Base-by-base conservation (phyloP, 2,329 filamentous ascomycete genomes). In the Neonectria hederae region DNA sequence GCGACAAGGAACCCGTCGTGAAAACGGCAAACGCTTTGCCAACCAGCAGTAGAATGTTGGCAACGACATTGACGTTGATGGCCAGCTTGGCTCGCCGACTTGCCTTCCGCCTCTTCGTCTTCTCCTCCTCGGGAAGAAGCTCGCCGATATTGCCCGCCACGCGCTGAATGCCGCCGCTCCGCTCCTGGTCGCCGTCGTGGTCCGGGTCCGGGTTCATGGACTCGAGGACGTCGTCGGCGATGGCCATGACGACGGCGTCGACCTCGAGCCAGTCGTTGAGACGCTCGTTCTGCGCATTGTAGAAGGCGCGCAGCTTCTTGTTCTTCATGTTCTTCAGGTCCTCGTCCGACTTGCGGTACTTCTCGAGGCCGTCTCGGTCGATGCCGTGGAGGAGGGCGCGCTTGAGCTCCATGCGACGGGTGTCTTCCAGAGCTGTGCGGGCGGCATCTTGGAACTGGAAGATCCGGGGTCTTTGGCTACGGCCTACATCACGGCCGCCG, bases 1-100 rank as follows among this genome's bases (percentile, higher is more conserved):
- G 89, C 1, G 92, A 94, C 65, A 94, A 85, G 5, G 91, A 93
- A 8, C 88, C 92, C 0, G 92, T 93, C 52, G 92, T 86, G n/a
- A 92, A 77, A n/a, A 93, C 90, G 28, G 94, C 92, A 46, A 88
- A 86, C 26, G 91, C 85, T 76, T 97, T 97, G 54, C 91, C 87
- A 5, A 86, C 84, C 1, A 97, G 83, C 2, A 97, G 83, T 26
- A 92, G 79, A 3, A 90, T 82, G 74, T 97, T 97, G 52, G 93
- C 93, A 2, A 85, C 78, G 54, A 96, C 86, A 72, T 96, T 97
- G 77, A 96, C 81, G 74, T 93, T 94, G 72, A 97, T 94, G 26
- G 94, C 94, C 32, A 93, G 46, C 8, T 62, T 72, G 0, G 76
- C 76, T 19, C 63, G 72, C 3, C 28, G 63, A 2, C 67, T 69